Base-by-base conservation (phyloP, 108 stramenopile species). In the Nannochloropsis gaditana region DNA sequence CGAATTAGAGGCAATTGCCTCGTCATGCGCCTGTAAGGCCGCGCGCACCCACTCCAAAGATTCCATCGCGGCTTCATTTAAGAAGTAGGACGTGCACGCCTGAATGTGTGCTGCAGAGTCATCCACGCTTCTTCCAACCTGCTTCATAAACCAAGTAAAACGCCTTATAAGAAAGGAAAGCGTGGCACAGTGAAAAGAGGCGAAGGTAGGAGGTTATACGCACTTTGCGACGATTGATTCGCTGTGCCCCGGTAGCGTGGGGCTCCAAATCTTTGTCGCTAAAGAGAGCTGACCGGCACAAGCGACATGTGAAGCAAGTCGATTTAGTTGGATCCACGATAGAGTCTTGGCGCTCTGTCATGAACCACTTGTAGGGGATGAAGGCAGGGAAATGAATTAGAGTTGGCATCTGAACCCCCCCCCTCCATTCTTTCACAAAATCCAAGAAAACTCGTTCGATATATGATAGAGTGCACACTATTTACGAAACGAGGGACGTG, bases 41-140 rank as follows among this genome's bases (percentile, higher is more conserved):
- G 59, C 15, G 59, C 59, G 59, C n/a, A 73, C 59, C 59, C 59
- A 73, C 19, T 8, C 8, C 6, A 73, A 73, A n/a, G 19, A n/a
- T n/a, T 73, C 59, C 6, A 73, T n/a, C 19, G 59, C 59, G 19
- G 8, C 59, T 73, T 73, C 59, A 73, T 73, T 73, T 15, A 73
- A n/a, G 6, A 73, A 73, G n/a, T 73, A 73, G 59, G 59, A 73
- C 59, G 59, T 73, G 59, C 59, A 73, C n/a, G 59, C 59, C 59
- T 4, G 15, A 6, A n/a, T n/a, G 59, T 73, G 15, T 8, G 6
- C 59, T 0, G 59, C 2, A n/a, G 19, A 31, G 31, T 0, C 31
- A 31, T 31, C 31, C 31, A 31, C 1, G 31, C 31, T 31, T 31
- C 31, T 31, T 31, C 31, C 31, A 31, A 31, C 31, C 31, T 31